These are phyloP conservation scores for Plasmodium knowlesi DNA, from an alignment of 169 alveolate genomes.

Conservation along the genomic window DNA sequence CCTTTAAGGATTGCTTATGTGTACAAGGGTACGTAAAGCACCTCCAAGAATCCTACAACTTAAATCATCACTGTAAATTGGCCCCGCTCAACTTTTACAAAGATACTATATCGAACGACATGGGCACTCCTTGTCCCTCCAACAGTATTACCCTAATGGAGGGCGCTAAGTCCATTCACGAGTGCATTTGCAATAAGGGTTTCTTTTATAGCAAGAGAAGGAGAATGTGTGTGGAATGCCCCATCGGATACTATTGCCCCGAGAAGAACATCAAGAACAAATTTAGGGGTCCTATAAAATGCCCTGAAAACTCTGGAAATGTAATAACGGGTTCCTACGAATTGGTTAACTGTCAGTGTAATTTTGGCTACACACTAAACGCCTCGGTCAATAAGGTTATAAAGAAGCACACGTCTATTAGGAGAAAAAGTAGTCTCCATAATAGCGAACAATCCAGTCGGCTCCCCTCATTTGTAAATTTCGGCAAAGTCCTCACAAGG, in stretches of 20 bases:
- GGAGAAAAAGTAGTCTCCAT: background rate
- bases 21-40: conserved; percentile 76
- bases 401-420: background rate
- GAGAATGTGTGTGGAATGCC: conserved; percentile 80
- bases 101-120: conserved; percentile 78
- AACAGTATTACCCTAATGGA: conserved; percentile 82
- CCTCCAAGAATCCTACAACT: conserved; percentile 78
- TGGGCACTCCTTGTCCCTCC: conserved; percentile 81
- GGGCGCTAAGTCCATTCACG: conserved; percentile 77
- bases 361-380: conserved; percentile 77
- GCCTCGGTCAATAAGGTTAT: background rate
- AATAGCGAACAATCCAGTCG: background rate
- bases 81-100: conserved; percentile 81
- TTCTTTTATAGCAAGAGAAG: conserved; percentile 42
- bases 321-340: conserved; percentile 71
- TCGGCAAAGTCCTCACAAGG: background rate
- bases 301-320: conserved; percentile 77
- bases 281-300: conserved; percentile 74
- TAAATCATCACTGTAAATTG: conserved; percentile 77
- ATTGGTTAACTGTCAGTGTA: conserved; percentile 77
- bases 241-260: conserved; percentile 85
- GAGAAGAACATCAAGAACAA: conserved; percentile 70
- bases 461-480: background rate
- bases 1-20: conserved; percentile 81
- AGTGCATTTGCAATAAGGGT: conserved; percentile 80